Base-by-base conservation (phyloP, 306 rosid genomes). In the Quillaja saponaria region DNA sequence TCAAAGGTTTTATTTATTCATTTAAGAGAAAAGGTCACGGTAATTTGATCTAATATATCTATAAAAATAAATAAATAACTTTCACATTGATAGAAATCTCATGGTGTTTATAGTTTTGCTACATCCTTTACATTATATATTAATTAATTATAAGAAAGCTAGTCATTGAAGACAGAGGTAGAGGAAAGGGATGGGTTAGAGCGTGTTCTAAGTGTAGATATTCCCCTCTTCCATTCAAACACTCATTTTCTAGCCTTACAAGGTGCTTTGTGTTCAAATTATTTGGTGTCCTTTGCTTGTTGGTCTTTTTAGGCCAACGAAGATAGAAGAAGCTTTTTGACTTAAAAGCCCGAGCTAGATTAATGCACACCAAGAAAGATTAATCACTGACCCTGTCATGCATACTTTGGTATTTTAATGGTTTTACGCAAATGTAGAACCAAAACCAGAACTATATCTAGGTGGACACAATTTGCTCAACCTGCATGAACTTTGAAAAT, bases 271-370 rank as follows among this genome's bases (percentile, higher is more conserved):
- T 58, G 82, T 82, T 88, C 94, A 84, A 89, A 86, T 82, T 81
- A 82, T 81, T 75, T 80, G 82, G 82, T 89, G 78, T 67, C 66
- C 86, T 85, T 84, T 76, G 21, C 13, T 2, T 8, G 10, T 39
- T 82, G 85, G 95, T 94, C 99, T 89, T 94, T 94, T 89, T 85
- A 89, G 95, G 97, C 95, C 86, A 87, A 80, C 81, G 78, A 92
- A 92, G 98, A 66, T 82, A 66, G 74, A 73, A 80, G 74, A 76
- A 66, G 65, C 96, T 86, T 90, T 89, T 94, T 94, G 97, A 94
- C 99, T 76, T 39, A 78, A 75, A 76, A 72, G 56, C 67, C 57
- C 58, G 39, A 39, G 74, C 76, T 19, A 34, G 5, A n/a, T n/a
- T n/a, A 72, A 56, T 37, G 65, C 66, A 61, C 58, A 14, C 72